Base-by-base conservation (phyloP, 2,329 filamentous ascomycete genomes). In the Cladosporium sp. region DNA sequence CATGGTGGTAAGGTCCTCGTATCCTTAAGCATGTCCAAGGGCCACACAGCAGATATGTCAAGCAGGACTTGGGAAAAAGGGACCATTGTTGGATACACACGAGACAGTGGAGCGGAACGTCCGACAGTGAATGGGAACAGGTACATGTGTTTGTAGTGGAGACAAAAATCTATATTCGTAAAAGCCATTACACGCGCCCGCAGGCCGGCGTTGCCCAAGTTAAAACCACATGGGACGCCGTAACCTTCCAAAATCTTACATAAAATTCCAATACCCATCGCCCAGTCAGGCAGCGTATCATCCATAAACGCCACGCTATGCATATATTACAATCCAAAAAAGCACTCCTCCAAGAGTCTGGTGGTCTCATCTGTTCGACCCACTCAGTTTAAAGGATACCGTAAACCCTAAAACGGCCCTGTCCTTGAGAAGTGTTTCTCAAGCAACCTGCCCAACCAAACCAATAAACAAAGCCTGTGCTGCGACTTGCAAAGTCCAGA, bases 381-480 rank as follows among this genome's bases (percentile, higher is more conserved):
- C 7, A 5, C n/a, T 25, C 19, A 22, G 28, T 25, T 25, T 12
- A 32, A 47, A 24, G 4, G 4, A 13, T 13, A 19, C 2, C 9
- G 12, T 6, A 37, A 19, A 8, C 2, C 36, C 36, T n/a, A n/a
- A 39, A 39, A 15, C 13, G 17, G 15, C 45, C 22, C 22, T 15
- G 20, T 15, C 22, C 15, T 45, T 4, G 2, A 28, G 42, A 28
- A 3, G 25, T 28, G 8, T 3, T 6, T 20, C 24, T 57, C 15
- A 84, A 57, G 81, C 82, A 61, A 85, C 79, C 64, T 91, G 94
- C 15, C 93, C 93, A 4, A 92, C 93, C 80, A 97, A 89, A 9
- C 94, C 94, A 77, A 97, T 88, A 70, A 97, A 94, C 35, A 99
- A 82, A 3, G 93, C 94, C 71, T 99, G 94, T 7, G 93, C 89